Conservation (phyloP, 2,329 filamentous ascomycete genomes). For the Sporothrix sp. region DNA sequence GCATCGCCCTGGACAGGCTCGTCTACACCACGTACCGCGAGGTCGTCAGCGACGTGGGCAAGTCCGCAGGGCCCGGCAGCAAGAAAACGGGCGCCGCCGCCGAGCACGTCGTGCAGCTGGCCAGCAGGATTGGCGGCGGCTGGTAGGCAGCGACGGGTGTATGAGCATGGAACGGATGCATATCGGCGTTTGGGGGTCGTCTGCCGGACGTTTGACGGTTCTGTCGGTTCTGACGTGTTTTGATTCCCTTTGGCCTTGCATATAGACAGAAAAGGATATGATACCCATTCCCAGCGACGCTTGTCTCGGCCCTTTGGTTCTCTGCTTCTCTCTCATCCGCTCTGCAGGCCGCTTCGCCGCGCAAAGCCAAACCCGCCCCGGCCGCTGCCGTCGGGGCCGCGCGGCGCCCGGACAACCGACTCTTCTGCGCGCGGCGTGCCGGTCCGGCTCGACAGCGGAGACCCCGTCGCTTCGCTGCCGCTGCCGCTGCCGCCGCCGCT, state of each 20-base stretch:
- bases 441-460: conserved; percentile 29
- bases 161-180: neutral
- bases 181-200: neutral
- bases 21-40: conserved; percentile 81
- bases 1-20: conserved; percentile 60
- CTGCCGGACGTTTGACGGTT: no score
- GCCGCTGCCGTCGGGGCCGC: conserved; percentile 67
- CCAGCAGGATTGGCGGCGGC: conserved; percentile 82
- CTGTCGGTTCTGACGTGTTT: no score
- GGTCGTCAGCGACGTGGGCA: conserved; percentile 92
- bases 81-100: conserved; percentile 45
- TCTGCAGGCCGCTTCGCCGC: conserved; percentile 43
- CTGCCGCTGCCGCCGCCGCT: conserved; percentile 19
- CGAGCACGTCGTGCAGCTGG: conserved; percentile 77
- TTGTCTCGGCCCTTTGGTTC: neutral
- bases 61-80: conserved; percentile 32
- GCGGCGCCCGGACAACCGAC: conserved; percentile 62
- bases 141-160: conserved; percentile 49
- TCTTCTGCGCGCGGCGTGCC: conserved; percentile 49
- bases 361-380: conserved; percentile 71
- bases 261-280: conserved; percentile 1
- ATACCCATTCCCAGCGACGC: neutral
- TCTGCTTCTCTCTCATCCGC: neutral
- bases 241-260: neutral
- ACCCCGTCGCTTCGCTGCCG: conserved; percentile 13